phyloP scores from a whole-genome alignment of 2,329 filamentous ascomycete genomes.

The Pseudocercospora crystallina region DNA sequence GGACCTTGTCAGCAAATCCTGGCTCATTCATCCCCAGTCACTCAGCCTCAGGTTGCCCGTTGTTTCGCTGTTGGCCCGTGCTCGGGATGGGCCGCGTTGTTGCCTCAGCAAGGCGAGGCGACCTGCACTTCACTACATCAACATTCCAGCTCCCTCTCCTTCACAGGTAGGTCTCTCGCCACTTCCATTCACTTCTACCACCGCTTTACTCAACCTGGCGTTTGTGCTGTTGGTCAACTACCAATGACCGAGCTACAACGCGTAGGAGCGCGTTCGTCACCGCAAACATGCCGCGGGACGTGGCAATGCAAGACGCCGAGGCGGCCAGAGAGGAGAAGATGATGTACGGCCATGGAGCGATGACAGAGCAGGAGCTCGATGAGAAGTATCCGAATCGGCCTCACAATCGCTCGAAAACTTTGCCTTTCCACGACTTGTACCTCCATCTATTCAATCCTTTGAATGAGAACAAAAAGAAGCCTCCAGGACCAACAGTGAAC shows the following conservation, averaged over 20 bases:
- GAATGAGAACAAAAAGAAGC: constrained; percentile 73
- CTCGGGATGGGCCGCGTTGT: not conserved
- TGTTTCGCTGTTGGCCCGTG: no score
- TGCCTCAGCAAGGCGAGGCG: not conserved
- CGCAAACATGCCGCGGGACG: constrained; percentile 15
- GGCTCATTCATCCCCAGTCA: no score
- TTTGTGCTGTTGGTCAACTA: not conserved
- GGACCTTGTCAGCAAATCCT: no score
- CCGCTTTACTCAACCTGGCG: constrained; percentile 3
- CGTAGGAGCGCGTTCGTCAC: not conserved
- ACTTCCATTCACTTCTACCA: not conserved
- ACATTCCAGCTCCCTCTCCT: not conserved
- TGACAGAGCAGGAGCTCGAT: constrained; percentile 50
- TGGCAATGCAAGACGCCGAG: constrained; percentile 42
- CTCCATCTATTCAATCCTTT: constrained; percentile 77
- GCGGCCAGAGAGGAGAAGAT: constrained; percentile 48
- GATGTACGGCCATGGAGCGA: constrained; percentile 48
- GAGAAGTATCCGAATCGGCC: constrained; percentile 76
- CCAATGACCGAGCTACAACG: not conserved
- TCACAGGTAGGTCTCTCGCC: constrained; percentile 4
- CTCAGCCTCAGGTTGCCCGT: no score
- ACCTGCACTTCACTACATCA: not conserved
- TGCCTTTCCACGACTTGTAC: constrained; percentile 80
- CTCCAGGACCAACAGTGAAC: constrained; percentile 54
- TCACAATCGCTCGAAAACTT: constrained; percentile 73